Evolutionary conservation across 2,329 filamentous ascomycete genomes (phyloP).

Genomic region (Metarhizium brunneum): DNA sequence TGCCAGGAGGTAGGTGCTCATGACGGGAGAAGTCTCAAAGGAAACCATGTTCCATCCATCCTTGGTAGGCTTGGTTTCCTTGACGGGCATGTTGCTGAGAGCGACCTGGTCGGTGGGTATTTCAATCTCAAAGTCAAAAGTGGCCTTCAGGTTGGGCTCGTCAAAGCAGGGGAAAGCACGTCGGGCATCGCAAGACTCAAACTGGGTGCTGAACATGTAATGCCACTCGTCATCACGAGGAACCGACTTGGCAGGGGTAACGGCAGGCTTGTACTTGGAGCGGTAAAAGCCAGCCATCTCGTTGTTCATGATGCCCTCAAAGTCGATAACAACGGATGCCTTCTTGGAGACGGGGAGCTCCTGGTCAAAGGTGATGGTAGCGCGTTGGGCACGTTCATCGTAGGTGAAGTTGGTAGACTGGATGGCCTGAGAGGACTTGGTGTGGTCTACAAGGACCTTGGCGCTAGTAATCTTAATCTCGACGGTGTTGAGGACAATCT

Average conservation of each 20-base stretch:
- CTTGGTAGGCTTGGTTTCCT: conserved; percentile 48
- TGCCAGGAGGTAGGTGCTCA: conserved; percentile 85
- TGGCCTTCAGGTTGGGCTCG: conserved; percentile 93
- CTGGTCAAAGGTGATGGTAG: conserved; percentile 65
- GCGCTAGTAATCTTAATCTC: conserved; percentile 66
- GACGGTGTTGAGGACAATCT: conserved; percentile 77
- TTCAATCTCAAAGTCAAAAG: conserved; percentile 90
- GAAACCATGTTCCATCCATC: conserved; percentile 64
- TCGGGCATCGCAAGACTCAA: conserved; percentile 91
- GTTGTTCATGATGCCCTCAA: conserved; percentile 77
- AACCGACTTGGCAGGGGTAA: conserved; percentile 64
- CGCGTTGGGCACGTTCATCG: conserved; percentile 76
- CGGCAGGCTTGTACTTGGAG: conserved; percentile 81
- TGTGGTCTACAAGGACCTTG: conserved; percentile 50
- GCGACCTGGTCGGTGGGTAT: conserved; percentile 81
- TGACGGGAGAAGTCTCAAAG: conserved; percentile 77
- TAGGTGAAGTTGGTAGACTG: conserved; percentile 64
- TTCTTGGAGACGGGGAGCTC: conserved; percentile 60
- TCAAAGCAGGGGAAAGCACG: conserved; percentile 97
- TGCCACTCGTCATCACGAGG: conserved; percentile 60
- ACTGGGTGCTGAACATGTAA: conserved; percentile 89
- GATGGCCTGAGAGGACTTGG: conserved; percentile 45
- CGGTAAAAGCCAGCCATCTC: conserved; percentile 91
- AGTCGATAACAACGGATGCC: conserved; percentile 59
- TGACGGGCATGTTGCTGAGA: conserved; percentile 92